phyloP scores from a whole-genome alignment of 2,329 filamentous ascomycete genomes.

The Colletotrichum musae region DNA sequence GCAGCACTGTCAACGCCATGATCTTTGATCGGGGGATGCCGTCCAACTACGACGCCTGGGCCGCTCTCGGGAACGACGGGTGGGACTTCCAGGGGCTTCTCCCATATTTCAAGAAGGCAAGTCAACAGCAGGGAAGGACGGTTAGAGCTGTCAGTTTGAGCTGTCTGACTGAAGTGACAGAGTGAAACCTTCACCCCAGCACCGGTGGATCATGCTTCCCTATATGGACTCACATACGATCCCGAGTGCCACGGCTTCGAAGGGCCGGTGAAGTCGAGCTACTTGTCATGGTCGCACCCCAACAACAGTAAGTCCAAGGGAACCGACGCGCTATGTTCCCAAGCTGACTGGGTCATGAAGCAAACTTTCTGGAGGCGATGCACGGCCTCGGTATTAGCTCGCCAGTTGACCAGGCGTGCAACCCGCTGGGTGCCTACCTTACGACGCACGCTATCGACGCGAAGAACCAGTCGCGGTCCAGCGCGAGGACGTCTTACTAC shows the following conservation, averaged over 20 bases:
- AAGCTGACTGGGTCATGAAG: not conserved
- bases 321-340: no score
- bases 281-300: conserved; percentile 31
- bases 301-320: conserved; percentile 12
- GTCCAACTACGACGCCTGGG: conserved; percentile 53
- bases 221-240: conserved; percentile 41
- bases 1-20: conserved; percentile 60
- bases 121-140: no score
- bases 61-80: conserved; percentile 49
- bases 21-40: conserved; percentile 49
- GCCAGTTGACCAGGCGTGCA: conserved; percentile 13
- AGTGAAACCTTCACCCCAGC: conserved; percentile 42
- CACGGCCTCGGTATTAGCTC: conserved; percentile 18
- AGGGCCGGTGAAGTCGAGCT: conserved; percentile 27
- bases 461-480: conserved; percentile 27
- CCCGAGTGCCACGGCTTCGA: conserved; percentile 20
- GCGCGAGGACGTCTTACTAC: conserved; percentile 25
- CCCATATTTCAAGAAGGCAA: conserved; percentile 46
- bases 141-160: not conserved
- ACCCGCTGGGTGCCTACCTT: conserved; percentile 25
- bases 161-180: not conserved
- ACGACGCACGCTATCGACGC: conserved; percentile 23
- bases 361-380: conserved; percentile 24
- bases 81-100: conserved; percentile 56
- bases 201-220: conserved; percentile 33